Percentiles rank a stretch among this genome's conserved stretches.
Evolutionary conservation across 1,284 basidiomycete genomes (phyloP).

Genomic region (Baeospora myosura): DNA sequence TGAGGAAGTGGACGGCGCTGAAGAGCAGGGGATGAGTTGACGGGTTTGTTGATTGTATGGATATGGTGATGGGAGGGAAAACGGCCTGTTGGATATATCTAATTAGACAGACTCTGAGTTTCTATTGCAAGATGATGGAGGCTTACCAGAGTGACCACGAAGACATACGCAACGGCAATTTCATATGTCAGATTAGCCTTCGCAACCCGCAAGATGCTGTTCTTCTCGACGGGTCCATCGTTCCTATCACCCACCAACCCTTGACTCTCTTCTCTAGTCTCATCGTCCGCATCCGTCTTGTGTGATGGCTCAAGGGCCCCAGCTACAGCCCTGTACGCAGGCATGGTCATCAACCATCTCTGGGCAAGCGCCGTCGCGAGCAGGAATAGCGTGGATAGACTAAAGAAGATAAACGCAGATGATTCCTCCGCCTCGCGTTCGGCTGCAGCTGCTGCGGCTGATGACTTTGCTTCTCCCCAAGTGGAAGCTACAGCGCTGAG

Average conservation of each 20-base stretch:
- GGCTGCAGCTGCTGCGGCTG: conserved; percentile 21
- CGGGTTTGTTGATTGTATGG: conserved; percentile 59
- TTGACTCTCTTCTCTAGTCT: conserved; percentile 26
- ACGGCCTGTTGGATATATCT: conserved; percentile 49
- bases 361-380: conserved; percentile 44
- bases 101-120: conserved; percentile 5
- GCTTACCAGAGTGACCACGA: conserved; percentile 73
- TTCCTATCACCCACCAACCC: conserved; percentile 33
- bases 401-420: conserved; percentile 68
- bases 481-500: conserved; percentile 53
- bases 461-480: conserved; percentile 29
- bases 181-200: conserved; percentile 65
- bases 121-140: background rate
- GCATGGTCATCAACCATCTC: conserved; percentile 47
- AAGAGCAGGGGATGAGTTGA: conserved; percentile 58
- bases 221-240: conserved; percentile 23
- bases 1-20: conserved; percentile 63
- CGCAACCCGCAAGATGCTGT: conserved; percentile 46
- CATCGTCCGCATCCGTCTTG: conserved; percentile 16
- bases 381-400: conserved; percentile 60
- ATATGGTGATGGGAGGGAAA: conserved; percentile 79
- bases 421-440: conserved; percentile 44
- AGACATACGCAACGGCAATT: conserved; percentile 69
- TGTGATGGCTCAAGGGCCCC: conserved; percentile 30
- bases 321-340: conserved; percentile 49